These are phyloP conservation scores for Tetradesmus obliquus DNA, from an alignment of 139 green algal species.

Conservation along the genomic window DNA sequence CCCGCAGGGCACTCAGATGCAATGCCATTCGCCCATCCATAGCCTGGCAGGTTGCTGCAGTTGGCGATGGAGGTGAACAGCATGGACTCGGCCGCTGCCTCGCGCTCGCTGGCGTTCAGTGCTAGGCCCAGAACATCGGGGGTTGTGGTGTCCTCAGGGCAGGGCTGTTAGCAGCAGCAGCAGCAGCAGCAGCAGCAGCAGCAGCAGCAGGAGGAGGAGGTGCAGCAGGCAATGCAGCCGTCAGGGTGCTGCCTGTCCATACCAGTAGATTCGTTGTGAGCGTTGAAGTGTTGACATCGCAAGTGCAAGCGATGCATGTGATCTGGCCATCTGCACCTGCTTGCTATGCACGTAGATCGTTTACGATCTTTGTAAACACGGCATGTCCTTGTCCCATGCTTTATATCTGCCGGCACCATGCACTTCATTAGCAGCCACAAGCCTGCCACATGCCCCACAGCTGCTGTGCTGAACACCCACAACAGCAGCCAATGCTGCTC, in stretches of 20 bases:
- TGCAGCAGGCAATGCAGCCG: background rate
- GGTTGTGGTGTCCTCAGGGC: background rate
- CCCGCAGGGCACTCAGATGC: background rate
- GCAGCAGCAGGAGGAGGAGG: background rate
- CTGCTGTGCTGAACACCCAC: background rate
- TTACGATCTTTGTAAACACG: background rate
- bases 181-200: background rate
- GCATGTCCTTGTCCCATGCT: background rate
- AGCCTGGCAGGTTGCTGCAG: conserved; percentile 15
- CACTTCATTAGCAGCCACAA: background rate
- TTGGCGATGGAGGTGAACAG: background rate
- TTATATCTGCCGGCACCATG: background rate
- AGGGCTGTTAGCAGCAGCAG: background rate
- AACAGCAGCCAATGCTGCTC: background rate
- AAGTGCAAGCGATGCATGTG: background rate
- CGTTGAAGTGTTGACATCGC: background rate
- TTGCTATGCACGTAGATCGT: background rate
- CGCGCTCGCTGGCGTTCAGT: background rate
- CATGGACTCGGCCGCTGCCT: background rate
- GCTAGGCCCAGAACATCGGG: background rate
- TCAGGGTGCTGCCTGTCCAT: too few relatives aligned
- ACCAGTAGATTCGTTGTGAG: background rate
- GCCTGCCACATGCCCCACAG: background rate
- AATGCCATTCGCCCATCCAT: background rate
- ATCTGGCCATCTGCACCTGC: background rate